Evolutionary conservation across 2,329 filamentous ascomycete species (phyloP).

Genomic region (Colletotrichum sublineola): DNA sequence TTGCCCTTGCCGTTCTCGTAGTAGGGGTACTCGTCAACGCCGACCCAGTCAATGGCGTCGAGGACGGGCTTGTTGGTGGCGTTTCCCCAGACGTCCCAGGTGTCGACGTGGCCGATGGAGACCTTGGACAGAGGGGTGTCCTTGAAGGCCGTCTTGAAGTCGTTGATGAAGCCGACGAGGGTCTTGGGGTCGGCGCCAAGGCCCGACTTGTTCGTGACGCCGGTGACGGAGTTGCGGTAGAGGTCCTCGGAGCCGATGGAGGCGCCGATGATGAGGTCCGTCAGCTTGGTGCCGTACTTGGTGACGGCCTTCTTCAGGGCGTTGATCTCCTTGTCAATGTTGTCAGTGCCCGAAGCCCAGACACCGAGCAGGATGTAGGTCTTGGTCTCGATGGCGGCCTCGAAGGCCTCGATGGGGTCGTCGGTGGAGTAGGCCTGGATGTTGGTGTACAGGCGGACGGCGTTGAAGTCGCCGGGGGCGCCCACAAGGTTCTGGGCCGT

Average conservation of each 20-base stretch:
- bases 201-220: constrained; percentile 72
- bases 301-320: constrained; percentile 70
- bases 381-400: constrained; percentile 74
- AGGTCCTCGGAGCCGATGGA: constrained; percentile 77
- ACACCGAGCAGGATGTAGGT: constrained; percentile 74
- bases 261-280: constrained; percentile 72
- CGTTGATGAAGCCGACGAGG: constrained; percentile 74
- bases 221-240: constrained; percentile 73
- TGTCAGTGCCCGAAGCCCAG: constrained; percentile 69
- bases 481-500: constrained; percentile 56
- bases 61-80: constrained; percentile 70
- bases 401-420: constrained; percentile 85
- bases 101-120: constrained; percentile 76
- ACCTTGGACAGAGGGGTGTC: constrained; percentile 58
- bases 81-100: constrained; percentile 75
- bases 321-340: constrained; percentile 71
- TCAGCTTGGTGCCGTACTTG: constrained; percentile 64
- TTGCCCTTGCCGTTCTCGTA: constrained; percentile 71
- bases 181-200: constrained; percentile 70
- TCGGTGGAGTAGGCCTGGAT: constrained; percentile 75
- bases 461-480: constrained; percentile 68
- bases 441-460: constrained; percentile 77
- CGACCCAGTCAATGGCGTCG: constrained; percentile 73
- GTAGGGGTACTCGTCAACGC: constrained; percentile 76
- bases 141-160: constrained; percentile 71